These are phyloP conservation scores for Yamadazyma epiphylla DNA, from an alignment of 1,139 yeast genomes.

Conservation along the genomic window DNA sequence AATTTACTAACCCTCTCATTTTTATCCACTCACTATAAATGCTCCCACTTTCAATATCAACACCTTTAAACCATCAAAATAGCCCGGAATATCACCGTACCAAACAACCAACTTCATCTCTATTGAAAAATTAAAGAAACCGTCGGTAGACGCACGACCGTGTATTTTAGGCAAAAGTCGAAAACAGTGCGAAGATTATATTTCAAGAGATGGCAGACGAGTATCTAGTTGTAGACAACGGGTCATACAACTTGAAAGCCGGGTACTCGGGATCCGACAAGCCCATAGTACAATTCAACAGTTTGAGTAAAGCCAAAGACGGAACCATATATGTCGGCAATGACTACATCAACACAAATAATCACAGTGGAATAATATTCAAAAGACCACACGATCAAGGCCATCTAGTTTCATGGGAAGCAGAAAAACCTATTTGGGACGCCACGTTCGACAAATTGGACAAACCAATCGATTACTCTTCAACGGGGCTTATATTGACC, in stretches of 20 bases:
- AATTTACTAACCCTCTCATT: too few relatives aligned
- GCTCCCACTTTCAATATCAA: too few relatives aligned
- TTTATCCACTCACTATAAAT: too few relatives aligned
- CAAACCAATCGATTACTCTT: conserved; percentile 38
- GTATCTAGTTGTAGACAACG: conserved; percentile 68
- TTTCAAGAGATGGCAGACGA: conserved; percentile 3
- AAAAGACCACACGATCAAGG: conserved; percentile 87
- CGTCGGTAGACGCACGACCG: background rate
- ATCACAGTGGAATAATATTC: conserved; percentile 71
- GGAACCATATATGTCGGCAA: conserved; percentile 69
- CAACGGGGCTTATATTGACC: conserved; percentile 54
- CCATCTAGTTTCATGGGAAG: conserved; percentile 87
- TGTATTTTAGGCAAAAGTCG: background rate
- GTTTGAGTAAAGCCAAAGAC: conserved; percentile 72
- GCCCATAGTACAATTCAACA: conserved; percentile 61
- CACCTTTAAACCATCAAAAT: too few relatives aligned
- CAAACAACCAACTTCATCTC: conserved; percentile 11
- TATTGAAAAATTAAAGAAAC: too few relatives aligned
- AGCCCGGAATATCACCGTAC: conserved; percentile 11
- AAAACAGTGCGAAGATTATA: background rate
- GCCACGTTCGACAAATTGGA: conserved; percentile 44
- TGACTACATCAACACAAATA: conserved; percentile 62
- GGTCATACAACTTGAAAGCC: conserved; percentile 77
- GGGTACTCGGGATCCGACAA: conserved; percentile 39
- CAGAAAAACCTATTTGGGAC: conserved; percentile 94